Percentiles rank a stretch among this genome's conserved stretches.
Evolutionary conservation across 1,139 yeast genomes (phyloP).

Genomic region (Hansenula lynferdii): DNA sequence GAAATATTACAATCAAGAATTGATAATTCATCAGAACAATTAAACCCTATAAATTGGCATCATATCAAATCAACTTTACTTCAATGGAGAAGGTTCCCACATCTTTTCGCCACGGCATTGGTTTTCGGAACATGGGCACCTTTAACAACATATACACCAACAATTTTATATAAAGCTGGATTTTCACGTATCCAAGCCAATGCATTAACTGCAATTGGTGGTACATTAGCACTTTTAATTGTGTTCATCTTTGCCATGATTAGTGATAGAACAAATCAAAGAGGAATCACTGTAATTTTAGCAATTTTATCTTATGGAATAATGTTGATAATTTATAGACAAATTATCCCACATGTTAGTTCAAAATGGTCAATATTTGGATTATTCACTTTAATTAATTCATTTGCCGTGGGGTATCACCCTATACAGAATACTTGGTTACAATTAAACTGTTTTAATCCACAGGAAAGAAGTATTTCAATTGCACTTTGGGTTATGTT

Average conservation of each 20-base stretch:
- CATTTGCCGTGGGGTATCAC: constrained; percentile 4
- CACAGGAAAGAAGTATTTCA: constrained; percentile 3
- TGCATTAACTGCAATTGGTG: constrained; percentile 6
- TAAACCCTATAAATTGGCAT: background rate
- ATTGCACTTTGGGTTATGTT: constrained; percentile 4
- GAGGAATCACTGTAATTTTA: background rate
- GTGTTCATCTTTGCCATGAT: background rate
- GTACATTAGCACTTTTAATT: constrained; percentile 1
- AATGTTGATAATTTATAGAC: background rate
- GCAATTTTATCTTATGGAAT: background rate
- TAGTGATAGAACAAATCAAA: background rate
- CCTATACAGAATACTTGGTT: constrained; percentile 3
- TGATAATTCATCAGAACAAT: background rate
- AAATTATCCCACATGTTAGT: background rate
- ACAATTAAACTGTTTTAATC: constrained; percentile 1
- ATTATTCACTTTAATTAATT: background rate
- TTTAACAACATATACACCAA: constrained; percentile 4
- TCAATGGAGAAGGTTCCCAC: constrained; percentile 5
- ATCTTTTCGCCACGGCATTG: constrained; percentile 2
- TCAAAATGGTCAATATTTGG: background rate
- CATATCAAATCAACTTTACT: constrained; percentile 1
- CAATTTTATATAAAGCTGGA: constrained; percentile 4
- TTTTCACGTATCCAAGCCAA: constrained; percentile 4
- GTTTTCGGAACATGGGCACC: constrained; percentile 5
- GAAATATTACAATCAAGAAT: constrained; percentile 2